phyloP scores from a whole-genome alignment of 2,329 filamentous ascomycete genomes.

The Venturia pyrina region DNA sequence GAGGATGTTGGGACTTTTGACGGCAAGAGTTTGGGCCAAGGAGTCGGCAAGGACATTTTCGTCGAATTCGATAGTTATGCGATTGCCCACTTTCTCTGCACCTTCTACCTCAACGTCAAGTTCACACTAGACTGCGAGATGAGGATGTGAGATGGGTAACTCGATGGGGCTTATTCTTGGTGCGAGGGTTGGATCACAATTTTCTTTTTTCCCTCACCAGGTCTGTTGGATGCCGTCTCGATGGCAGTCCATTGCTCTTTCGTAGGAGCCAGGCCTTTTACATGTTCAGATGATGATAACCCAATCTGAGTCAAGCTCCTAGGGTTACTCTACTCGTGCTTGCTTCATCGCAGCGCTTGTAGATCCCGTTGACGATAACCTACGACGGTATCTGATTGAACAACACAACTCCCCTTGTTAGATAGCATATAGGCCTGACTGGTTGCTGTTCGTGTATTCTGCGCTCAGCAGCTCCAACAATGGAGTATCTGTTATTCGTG shows the following conservation, averaged over 20 bases:
- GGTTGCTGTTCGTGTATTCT: not conserved
- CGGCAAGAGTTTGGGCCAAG: constrained; percentile 32
- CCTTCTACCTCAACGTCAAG: constrained; percentile 13
- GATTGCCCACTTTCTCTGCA: constrained; percentile 56
- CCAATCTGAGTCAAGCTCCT: constrained; percentile 8
- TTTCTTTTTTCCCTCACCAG: constrained; percentile 1
- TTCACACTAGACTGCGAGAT: constrained; percentile 18
- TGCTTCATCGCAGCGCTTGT: constrained; percentile 12
- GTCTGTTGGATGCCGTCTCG: constrained; percentile 1
- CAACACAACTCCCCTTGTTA: not conserved
- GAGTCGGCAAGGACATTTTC: constrained; percentile 53
- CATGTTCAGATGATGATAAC: constrained; percentile 8
- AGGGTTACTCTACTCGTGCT: constrained; percentile 3
- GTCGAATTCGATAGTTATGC: constrained; percentile 98
- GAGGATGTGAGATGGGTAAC: constrained; percentile 55
- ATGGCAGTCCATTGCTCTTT: constrained; percentile 8
- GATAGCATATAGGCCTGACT: not conserved
- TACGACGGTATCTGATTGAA: constrained; percentile 40
- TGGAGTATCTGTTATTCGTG: not conserved
- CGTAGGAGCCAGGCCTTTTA: constrained; percentile 42
- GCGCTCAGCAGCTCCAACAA: not conserved
- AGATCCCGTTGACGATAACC: constrained; percentile 27
- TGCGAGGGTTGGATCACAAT: constrained; percentile 52
- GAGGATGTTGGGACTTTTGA: constrained; percentile 25
- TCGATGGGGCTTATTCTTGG: constrained; percentile 99